Base-by-base conservation (phyloP, 345 rosid species). In the Laguncularia racemosa region DNA sequence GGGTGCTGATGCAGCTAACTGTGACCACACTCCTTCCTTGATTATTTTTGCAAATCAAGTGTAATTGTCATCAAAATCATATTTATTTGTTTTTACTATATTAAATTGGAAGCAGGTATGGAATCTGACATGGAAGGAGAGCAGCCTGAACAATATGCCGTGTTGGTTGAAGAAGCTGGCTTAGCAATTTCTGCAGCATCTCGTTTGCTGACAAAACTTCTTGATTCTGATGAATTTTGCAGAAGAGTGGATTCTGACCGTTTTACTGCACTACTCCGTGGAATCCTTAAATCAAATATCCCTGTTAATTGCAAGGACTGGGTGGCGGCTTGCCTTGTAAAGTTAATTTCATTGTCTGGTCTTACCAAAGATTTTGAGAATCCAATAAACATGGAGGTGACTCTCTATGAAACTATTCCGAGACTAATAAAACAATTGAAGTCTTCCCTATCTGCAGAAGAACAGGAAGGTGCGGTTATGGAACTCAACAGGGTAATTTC, bases 401-500 rank as follows among this genome's bases (percentile, higher is more conserved):
- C 84, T 26, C 67, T 77, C n/a, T 77, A 86, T 13, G 85, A 91
- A 71, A 80, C 86, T 46, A 91, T 91, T 64, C 98, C 98, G 0
- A 73, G 84, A 62, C 73, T 91, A 2, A 67, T 81, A 17, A 90
- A 84, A 72, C 86, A 84, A 68, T 65, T 91, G 43, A 76, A 73
- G 21, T 69, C 73, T n/a, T 61, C 90, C 0, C 53, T 61, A 59
- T 77, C 85, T 45, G 74, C 66, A 0, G 86, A 83, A 60, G 73
- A 73, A 2, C 85, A 70, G 66, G 95, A 88, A 79, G 76, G 79
- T 20, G 96, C 95, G 0, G 98, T 74, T 14, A 18, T 91, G 16
- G 96, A 91, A 75, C 88, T 91, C 38, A 84, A 79, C 84, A 81
- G 68, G 67, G 79, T 91, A 70, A 67, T 88, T 15, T 82, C 92